A percentile compares a stretch with the other conserved stretches of the same genome.
These are phyloP conservation scores for Phytophthora syringae DNA, from an alignment of 352 stramenopile genomes.

Conservation along the genomic window DNA sequence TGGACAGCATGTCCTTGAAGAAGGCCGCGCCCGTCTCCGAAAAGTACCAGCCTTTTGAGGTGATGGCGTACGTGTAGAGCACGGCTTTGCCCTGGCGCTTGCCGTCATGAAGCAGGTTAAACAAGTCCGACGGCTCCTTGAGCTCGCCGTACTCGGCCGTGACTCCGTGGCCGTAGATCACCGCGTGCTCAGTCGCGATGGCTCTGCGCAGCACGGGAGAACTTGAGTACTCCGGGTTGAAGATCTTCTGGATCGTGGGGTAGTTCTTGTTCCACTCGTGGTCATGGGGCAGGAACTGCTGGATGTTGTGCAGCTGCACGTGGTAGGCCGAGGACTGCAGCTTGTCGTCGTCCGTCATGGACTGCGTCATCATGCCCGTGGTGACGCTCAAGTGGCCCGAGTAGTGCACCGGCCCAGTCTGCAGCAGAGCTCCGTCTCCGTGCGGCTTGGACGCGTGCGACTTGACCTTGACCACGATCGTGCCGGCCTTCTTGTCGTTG, in stretches of 20 bases:
- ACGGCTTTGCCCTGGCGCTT: constrained; percentile 35
- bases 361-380: constrained; percentile 33
- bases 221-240: constrained; percentile 35
- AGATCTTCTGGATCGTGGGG: constrained; percentile 42
- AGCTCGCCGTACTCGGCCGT: constrained; percentile 30
- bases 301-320: constrained; percentile 44
- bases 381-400: constrained; percentile 35
- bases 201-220: constrained; percentile 36
- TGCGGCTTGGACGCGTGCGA: constrained; percentile 10
- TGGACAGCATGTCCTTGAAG: constrained; percentile 57
- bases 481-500: constrained; percentile 32
- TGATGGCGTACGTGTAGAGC: constrained; percentile 52
- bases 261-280: constrained; percentile 53
- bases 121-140: constrained; percentile 29
- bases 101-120: constrained; percentile 42
- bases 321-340: constrained; percentile 38
- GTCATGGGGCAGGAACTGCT: constrained; percentile 25
- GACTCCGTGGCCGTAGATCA: constrained; percentile 37
- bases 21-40: constrained; percentile 48
- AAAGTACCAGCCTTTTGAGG: constrained; percentile 44
- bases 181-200: constrained; percentile 30
- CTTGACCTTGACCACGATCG: constrained; percentile 45
- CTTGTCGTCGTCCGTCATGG: constrained; percentile 36
- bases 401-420: constrained; percentile 45
- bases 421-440: constrained; percentile 16